Base-by-base conservation (phyloP, 208 protist species). In the Acanthamoeba sp. region DNA sequence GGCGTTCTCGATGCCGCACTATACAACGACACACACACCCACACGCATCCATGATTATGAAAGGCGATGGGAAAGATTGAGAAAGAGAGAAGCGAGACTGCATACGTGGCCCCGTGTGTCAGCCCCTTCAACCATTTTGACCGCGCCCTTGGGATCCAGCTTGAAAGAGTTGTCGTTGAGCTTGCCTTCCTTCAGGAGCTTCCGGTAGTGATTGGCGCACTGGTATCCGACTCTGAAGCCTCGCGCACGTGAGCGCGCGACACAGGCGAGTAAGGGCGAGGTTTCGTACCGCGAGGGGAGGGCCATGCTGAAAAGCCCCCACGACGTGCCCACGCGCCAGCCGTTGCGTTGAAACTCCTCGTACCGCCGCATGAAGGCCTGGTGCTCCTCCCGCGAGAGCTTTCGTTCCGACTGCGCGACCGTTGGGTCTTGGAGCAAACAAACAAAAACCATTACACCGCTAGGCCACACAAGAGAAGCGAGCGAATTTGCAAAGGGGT, bases 341-440 rank as follows among this genome's bases (percentile, higher is more conserved):
- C 85, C 85, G 34, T 91, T 91, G 85, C 85, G 50, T 45, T 73
- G 50, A 36, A 91, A 91, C 85, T 91, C 85, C 38, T 91, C 38
- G 36, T 91, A 91, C 5, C 85, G 85, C 4, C 42, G 34, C 85
- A 91, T 91, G 27, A 66, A 91, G 4, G 38, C 34, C 32, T 91
- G 50, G n/a, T 66, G 57, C 42, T 91, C 85, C 20, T 66, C 85
- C 38, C 55, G 18, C 42, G 50, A 76, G 18, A 91, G 27, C 20
- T 50, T 45, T 10, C 85, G 57, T 24, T 42, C 50, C 32, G 85
- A 66, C 40, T 91, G 85, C 2, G 24, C 42, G 18, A 91, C 57
- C 59, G 57, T 73, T 4, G 59, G 50, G 42, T 91, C 85, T 91
- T 16, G 22, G 52, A 62, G n/a, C n/a, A 29, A 62, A 24, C 0